A percentile compares a stretch with the other conserved stretches of the same genome.
Conservation (phyloP, 176 grass and related monocot species). For the Guadua angustifolia region DNA sequence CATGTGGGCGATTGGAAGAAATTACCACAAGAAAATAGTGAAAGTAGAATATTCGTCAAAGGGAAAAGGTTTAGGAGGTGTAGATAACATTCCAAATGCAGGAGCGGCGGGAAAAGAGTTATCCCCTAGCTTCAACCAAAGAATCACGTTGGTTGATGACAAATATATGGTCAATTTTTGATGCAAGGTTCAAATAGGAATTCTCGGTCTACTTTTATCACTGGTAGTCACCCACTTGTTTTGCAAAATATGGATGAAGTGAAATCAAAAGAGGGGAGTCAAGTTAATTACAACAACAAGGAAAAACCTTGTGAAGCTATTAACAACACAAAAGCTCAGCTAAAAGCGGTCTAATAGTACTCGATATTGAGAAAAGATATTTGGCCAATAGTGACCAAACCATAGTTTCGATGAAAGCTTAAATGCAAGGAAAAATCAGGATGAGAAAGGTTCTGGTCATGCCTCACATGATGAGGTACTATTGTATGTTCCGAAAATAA, state of each 20-base stretch:
- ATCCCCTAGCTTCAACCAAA: slow-evolving; percentile 75
- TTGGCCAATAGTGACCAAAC: slow-evolving; percentile 53
- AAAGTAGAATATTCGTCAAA: slow-evolving; percentile 52
- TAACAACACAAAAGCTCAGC: slow-evolving; percentile 53
- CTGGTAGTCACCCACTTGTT: slow-evolving; percentile 56
- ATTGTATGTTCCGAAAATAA: slow-evolving; percentile 79
- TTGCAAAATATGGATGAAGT: slow-evolving; percentile 46
- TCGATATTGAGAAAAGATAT: slow-evolving; percentile 75
- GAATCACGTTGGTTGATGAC: slow-evolving; percentile 79
- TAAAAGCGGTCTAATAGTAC: slow-evolving; percentile 89
- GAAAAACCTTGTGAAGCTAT: slow-evolving; percentile 43
- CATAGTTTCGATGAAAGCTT: slow-evolving; percentile 41
- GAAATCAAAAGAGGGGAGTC: slow-evolving; percentile 49
- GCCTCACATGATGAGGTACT: slow-evolving; percentile 56
- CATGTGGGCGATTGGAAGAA: slow-evolving; percentile 96
- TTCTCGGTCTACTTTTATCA: slow-evolving; percentile 47
- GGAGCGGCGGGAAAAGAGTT: slow-evolving; percentile 60
- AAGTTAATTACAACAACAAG: slow-evolving; percentile 44
- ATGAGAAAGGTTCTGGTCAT: slow-evolving; percentile 46
- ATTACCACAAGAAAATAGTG: slow-evolving; percentile 91
- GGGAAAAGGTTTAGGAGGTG: slow-evolving; percentile 43
- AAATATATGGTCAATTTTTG: slow-evolving; percentile 93
- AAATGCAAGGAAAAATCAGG: slow-evolving; percentile 57
- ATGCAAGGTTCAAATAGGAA: slow-evolving; percentile 75
- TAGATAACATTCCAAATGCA: slow-evolving; percentile 37